Conservation (phyloP, 495 filamentous ascomycete species). For the Xylaria scruposa region DNA sequence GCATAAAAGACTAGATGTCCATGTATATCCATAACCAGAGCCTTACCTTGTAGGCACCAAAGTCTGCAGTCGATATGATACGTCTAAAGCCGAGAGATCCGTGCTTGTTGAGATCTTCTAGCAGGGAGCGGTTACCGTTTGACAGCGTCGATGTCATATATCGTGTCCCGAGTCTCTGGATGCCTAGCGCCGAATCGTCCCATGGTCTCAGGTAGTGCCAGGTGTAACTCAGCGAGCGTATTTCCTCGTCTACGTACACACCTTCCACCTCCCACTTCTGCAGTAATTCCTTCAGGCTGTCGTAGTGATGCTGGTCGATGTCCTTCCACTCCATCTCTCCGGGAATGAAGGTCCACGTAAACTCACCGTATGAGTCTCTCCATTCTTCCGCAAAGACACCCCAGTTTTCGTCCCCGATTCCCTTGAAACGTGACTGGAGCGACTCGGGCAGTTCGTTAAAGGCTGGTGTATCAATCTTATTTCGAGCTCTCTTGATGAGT, state of each 20-base stretch:
- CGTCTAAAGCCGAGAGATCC: slow-evolving; percentile 66
- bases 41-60: slow-evolving; percentile 71
- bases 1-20: neutral
- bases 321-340: slow-evolving; percentile 54
- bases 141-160: slow-evolving; percentile 71
- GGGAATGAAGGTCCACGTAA: slow-evolving; percentile 62
- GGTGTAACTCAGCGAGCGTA: slow-evolving; percentile 60
- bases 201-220: slow-evolving; percentile 79
- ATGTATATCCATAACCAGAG: slow-evolving; percentile 10
- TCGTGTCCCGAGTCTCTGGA: slow-evolving; percentile 59
- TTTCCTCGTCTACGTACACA: slow-evolving; percentile 65
- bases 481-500: slow-evolving; percentile 55
- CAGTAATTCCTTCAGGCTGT: slow-evolving; percentile 65
- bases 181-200: slow-evolving; percentile 65
- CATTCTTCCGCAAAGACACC: slow-evolving; percentile 68
- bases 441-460: slow-evolving; percentile 49
- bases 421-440: slow-evolving; percentile 54
- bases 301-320: slow-evolving; percentile 72
- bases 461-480: slow-evolving; percentile 45
- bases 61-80: slow-evolving; percentile 70
- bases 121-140: slow-evolving; percentile 73
- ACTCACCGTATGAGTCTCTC: slow-evolving; percentile 66
- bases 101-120: slow-evolving; percentile 66
- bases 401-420: slow-evolving; percentile 66
- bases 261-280: slow-evolving; percentile 57